Base-by-base conservation (phyloP, 2,329 filamentous ascomycete species). In the Cladosporium cucumerinum region DNA sequence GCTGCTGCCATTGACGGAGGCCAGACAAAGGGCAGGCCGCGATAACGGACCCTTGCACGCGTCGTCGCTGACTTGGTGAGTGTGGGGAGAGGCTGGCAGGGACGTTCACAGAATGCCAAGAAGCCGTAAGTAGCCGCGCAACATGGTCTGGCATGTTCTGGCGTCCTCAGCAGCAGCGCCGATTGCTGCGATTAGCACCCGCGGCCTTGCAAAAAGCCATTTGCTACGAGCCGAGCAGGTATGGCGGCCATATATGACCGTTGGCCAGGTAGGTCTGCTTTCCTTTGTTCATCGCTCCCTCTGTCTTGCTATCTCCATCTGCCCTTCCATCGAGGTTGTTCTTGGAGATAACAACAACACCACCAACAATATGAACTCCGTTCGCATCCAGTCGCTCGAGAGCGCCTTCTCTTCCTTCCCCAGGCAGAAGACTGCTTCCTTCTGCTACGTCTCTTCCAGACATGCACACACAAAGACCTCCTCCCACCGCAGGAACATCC, bases 161-260 rank as follows among this genome's bases (percentile, higher is more conserved):
- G 48, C 52, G 28, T 54, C 46, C 26, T 30, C 48, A 52, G 51
- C 59, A 48, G 48, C 48, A 51, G 18, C 23, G 16, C 49, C 60
- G 60, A 62, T 62, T 62, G 60, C 60, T 62, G 60, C 49, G 60
- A 62, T 62, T 54, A 55, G 60, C 60, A 62, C 32, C 49, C 8
- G 60, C 60, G 60, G 60, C 60, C 34, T 62, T 62, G 60, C 49
- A 46, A 62, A 61, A 54, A 39, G 49, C 60, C 21, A 46, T 55
- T 46, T 46, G 25, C 49, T 43, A 23, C 49, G 30, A 30, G 60
- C 60, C 60, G 60, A 62, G 60, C 60, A 46, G 36, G 34, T 55
- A 55, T 55, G 49, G 32, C 60, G 60, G 36, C 60, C 60, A 62
- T 62, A 62, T 62, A 62, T 62, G 54, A 34, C 16, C 11, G 18